phyloP scores from a whole-genome alignment of 2,329 filamentous ascomycete species.

The Colletotrichum sp. region DNA sequence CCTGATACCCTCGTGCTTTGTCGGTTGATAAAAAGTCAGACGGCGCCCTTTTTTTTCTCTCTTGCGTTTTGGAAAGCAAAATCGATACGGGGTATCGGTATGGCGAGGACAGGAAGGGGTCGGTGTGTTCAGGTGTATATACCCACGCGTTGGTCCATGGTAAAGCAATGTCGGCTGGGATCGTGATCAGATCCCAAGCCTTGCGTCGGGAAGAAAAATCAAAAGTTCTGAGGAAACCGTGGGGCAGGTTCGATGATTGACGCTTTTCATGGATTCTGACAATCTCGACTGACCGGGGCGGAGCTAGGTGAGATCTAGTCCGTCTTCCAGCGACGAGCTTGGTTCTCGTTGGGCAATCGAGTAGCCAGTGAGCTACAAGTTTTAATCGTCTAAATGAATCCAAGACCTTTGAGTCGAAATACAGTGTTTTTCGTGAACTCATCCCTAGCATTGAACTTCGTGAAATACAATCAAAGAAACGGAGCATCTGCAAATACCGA shows the following conservation, averaged over 20 bases:
- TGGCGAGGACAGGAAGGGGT: neutral
- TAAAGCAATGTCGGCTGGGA: neutral
- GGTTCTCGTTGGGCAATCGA: neutral
- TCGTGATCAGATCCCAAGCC: neutral
- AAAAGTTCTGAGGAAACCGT: neutral
- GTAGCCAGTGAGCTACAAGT: neutral
- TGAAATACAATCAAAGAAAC: neutral
- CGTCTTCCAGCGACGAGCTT: neutral
- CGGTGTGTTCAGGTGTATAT: constrained; percentile 10
- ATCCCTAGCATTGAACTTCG: neutral
- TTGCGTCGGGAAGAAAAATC: neutral
- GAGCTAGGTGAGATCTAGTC: neutral
- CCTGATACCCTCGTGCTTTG: constrained; percentile 13
- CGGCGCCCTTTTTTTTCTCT: neutral
- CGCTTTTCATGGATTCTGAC: neutral
- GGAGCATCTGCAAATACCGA: neutral
- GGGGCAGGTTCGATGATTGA: neutral
- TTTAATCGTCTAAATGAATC: neutral
- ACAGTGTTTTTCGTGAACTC: neutral
- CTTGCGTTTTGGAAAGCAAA: neutral
- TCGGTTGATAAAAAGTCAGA: constrained; percentile 9
- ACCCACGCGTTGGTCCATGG: constrained; percentile 12
- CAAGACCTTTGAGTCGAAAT: neutral
- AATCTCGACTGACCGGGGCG: neutral
- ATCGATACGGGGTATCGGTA: neutral